These are phyloP conservation scores for Euphorbia lathyris DNA, from an alignment of 345 rosid genomes.

Conservation along the genomic window DNA sequence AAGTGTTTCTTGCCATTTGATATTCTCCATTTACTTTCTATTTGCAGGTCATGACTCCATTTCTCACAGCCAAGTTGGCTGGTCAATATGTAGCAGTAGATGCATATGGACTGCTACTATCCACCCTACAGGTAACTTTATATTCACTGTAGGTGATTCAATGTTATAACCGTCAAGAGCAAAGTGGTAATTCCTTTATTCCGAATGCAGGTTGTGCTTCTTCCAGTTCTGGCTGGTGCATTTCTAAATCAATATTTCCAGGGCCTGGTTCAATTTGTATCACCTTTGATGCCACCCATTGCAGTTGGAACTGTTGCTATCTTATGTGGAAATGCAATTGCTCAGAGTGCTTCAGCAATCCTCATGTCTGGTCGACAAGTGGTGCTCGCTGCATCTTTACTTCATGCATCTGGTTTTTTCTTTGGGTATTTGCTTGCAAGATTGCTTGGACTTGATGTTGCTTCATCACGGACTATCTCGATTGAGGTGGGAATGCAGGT, in stretches of 20 bases:
- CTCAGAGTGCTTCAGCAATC: constrained; percentile 69
- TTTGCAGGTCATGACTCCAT: constrained; percentile 83
- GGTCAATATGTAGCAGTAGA: constrained; percentile 84
- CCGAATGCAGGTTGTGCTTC: constrained; percentile 66
- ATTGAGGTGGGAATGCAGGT: constrained; percentile 99
- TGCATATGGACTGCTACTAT: constrained; percentile 58
- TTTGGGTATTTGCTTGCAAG: constrained; percentile 78
- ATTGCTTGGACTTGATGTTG: constrained; percentile 50
- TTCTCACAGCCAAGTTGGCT: constrained; percentile 79
- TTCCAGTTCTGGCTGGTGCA: constrained; percentile 60
- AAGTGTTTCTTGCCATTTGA: neutral
- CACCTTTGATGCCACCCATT: constrained; percentile 80
- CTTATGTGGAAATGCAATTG: constrained; percentile 77
- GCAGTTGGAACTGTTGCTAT: constrained; percentile 83
- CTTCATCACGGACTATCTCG: constrained; percentile 72
- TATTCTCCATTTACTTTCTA: constrained; percentile 7
- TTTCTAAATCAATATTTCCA: constrained; percentile 53
- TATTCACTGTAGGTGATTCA: constrained; percentile 3
- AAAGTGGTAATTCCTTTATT: neutral
- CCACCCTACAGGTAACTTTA: constrained; percentile 69
- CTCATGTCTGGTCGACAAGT: constrained; percentile 75
- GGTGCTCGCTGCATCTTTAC: constrained; percentile 56
- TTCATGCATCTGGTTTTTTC: constrained; percentile 79
- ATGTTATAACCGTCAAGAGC: neutral
- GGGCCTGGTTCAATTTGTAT: constrained; percentile 61